A percentile compares a stretch with the other conserved stretches of the same genome.
Evolutionary conservation across 2,329 filamentous ascomycete genomes (phyloP).

Genomic region (Microsporum ferrugineum): DNA sequence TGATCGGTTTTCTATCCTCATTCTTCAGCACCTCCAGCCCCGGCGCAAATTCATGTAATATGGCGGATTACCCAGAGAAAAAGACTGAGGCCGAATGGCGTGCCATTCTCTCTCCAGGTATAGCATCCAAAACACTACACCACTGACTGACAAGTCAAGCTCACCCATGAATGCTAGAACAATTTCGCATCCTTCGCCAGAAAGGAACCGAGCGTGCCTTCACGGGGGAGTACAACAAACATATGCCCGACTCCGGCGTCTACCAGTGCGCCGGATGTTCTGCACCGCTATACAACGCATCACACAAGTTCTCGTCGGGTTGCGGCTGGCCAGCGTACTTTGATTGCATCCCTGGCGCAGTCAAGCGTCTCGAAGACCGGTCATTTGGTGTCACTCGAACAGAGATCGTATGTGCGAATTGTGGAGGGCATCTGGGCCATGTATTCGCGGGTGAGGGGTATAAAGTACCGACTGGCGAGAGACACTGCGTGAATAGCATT

Average conservation of each 20-base stretch:
- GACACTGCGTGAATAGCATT: constrained; percentile 92
- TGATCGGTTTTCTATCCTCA: constrained; percentile 65
- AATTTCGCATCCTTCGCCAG: constrained; percentile 85
- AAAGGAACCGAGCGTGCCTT: constrained; percentile 81
- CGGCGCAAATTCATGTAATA: constrained; percentile 18
- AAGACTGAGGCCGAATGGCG: constrained; percentile 79
- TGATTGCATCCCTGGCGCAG: constrained; percentile 83
- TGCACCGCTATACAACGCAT: constrained; percentile 80
- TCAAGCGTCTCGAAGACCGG: constrained; percentile 67
- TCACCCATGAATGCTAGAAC: constrained; percentile 49
- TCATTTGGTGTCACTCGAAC: constrained; percentile 72
- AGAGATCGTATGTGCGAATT: constrained; percentile 91
- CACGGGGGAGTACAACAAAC: constrained; percentile 77
- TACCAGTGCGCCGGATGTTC: constrained; percentile 83
- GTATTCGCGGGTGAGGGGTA: constrained; percentile 86
- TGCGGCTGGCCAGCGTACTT: constrained; percentile 99
- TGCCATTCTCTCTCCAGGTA: constrained; percentile 64
- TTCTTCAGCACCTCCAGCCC: constrained; percentile 56
- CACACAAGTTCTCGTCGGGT: constrained; percentile 89
- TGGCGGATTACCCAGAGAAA: constrained; percentile 47
- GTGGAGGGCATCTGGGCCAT: constrained; percentile 82
- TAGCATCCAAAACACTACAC: neutral
- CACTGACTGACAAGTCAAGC: too few species aligned
- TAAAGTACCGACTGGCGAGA: constrained; percentile 77
- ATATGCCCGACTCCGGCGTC: constrained; percentile 61